Percentiles rank a stretch among this genome's conserved stretches.
phyloP scores from a whole-genome alignment of 2,329 filamentous ascomycete species.

The Aspergillus sp. region DNA sequence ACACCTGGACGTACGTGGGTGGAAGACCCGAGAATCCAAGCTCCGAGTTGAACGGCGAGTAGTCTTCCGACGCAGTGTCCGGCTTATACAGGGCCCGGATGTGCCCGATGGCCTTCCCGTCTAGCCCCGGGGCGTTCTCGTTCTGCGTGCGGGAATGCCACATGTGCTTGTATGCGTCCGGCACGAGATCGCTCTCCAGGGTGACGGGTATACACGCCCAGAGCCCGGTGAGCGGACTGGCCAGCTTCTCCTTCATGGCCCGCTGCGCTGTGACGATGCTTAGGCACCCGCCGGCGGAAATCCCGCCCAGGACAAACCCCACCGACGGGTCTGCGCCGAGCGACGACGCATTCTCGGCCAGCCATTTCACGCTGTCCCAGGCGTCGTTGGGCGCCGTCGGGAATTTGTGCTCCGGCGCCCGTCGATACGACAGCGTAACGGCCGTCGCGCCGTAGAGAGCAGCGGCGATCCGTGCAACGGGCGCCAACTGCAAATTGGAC shows the following conservation, averaged over 20 bases:
- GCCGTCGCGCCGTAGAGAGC: constrained; percentile 13
- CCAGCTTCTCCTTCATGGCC: constrained; percentile 32
- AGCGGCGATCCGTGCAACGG: constrained; percentile 11
- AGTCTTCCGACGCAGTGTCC: constrained; percentile 6
- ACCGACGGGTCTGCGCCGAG: constrained; percentile 33
- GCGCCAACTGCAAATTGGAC: constrained; percentile 11
- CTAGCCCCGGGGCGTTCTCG: constrained; percentile 26
- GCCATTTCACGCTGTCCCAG: constrained; percentile 41
- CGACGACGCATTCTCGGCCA: constrained; percentile 28
- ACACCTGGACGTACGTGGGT: constrained; percentile 40
- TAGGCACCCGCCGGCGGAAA: constrained; percentile 39
- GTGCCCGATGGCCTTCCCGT: constrained; percentile 12
- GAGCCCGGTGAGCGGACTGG: constrained; percentile 38
- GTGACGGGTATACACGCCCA: constrained; percentile 37
- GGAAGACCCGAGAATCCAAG: constrained; percentile 4
- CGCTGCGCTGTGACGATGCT: constrained; percentile 31
- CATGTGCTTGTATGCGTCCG: constrained; percentile 30
- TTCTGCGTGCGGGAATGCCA: constrained; percentile 38
- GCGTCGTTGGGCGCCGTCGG: constrained; percentile 36
- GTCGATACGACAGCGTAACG: constrained; percentile 18
- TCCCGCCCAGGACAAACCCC: constrained; percentile 44
- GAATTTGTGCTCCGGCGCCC: constrained; percentile 41
- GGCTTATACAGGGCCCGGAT: constrained; percentile 23
- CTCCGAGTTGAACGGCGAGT: constrained; percentile 5
- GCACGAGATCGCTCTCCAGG: constrained; percentile 20